Conservation (phyloP, 2,329 filamentous ascomycete genomes). For the Aschersonia sp. region DNA sequence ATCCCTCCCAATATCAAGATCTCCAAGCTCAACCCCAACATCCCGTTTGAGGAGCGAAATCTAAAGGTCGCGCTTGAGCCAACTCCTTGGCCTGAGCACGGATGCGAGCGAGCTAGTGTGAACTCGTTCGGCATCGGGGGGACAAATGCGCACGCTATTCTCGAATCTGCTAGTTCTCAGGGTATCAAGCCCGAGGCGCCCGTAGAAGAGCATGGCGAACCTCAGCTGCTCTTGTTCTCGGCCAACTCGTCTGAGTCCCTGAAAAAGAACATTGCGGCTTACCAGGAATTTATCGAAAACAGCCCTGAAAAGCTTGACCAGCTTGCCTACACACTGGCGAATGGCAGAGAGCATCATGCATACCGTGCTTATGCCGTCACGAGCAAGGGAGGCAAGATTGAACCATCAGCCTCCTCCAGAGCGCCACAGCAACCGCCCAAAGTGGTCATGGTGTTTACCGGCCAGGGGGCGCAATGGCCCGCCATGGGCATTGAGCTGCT, state of each 20-base stretch:
- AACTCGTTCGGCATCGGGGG: slow-evolving; percentile 25
- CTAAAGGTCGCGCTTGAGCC: slow-evolving; percentile 8
- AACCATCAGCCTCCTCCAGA: neutral
- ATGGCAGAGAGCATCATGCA: too few species aligned
- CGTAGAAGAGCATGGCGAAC: too few species aligned
- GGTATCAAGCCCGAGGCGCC: too few species aligned
- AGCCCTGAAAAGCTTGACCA: too few species aligned
- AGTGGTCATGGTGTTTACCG: slow-evolving; percentile 16
- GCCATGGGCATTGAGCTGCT: slow-evolving; percentile 16
- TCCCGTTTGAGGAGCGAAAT: slow-evolving; percentile 11
- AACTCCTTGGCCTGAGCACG: slow-evolving; percentile 3
- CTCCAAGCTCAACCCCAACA: slow-evolving; percentile 14
- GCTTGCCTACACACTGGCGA: too few species aligned
- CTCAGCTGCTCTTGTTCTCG: too few species aligned
- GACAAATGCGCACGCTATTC: slow-evolving; percentile 23
- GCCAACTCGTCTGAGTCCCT: too few species aligned
- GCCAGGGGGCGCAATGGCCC: slow-evolving; percentile 18
- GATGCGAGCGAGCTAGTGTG: slow-evolving; percentile 5
- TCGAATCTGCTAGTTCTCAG: neutral
- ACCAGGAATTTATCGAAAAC: too few species aligned
- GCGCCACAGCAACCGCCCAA: neutral
- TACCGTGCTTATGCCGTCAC: neutral
- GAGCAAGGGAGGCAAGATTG: neutral
- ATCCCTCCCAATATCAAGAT: slow-evolving; percentile 17
- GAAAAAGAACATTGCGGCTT: too few species aligned